These are phyloP conservation scores for Eucalyptus marginata DNA, from an alignment of 345 rosid species.

Conservation along the genomic window DNA sequence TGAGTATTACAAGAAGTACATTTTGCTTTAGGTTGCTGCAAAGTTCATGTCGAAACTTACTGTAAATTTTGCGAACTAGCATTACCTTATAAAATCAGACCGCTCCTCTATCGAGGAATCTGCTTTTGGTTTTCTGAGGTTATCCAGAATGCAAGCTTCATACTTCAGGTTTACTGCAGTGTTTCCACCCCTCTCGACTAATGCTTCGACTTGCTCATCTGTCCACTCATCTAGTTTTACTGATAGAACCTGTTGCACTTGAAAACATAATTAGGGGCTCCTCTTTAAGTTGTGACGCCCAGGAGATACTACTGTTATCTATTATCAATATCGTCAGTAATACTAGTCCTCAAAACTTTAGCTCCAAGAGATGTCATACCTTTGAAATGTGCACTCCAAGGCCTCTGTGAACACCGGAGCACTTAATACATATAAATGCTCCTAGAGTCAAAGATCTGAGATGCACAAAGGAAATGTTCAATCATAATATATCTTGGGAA, in stretches of 20 bases:
- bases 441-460: conserved; percentile 74
- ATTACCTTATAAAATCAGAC: conserved; percentile 66
- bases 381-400: conserved; percentile 97
- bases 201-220: conserved; percentile 66
- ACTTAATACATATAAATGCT: conserved; percentile 90
- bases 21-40: not conserved
- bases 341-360: not conserved
- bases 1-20: conserved; percentile 12
- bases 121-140: conserved; percentile 54
- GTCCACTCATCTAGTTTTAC: conserved; percentile 96
- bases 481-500: not conserved
- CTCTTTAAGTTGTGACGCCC: not conserved
- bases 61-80: not conserved
- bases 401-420: conserved; percentile 97
- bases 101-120: conserved; percentile 79
- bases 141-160: conserved; percentile 65
- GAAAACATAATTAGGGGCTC: not conserved
- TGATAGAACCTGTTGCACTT: conserved; percentile 59
- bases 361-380: conserved; percentile 18
- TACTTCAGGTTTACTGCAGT: conserved; percentile 47
- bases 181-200: conserved; percentile 73
- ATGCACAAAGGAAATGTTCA: conserved; percentile 6
- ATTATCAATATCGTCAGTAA: not conserved
- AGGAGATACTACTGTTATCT: not conserved
- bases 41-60: not conserved